Evolutionary conservation across 1,284 basidiomycete species (phyloP), one percentile per base, ranked within the genome.

Genomic region (Ganoderma resinaceum): DNA sequence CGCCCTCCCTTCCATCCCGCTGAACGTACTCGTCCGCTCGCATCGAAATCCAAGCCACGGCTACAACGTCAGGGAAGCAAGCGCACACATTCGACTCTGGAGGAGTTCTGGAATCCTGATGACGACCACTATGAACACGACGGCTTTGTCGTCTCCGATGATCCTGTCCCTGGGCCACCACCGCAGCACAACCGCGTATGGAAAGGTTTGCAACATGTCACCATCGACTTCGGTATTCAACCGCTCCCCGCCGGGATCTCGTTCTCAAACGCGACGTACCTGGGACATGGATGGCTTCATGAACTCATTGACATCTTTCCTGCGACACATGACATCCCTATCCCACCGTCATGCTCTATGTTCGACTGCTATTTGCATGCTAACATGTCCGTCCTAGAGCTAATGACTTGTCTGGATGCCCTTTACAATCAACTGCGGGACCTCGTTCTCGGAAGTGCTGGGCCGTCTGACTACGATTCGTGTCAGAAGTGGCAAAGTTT

Each of bases 211-310:
- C 77, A 66, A 8, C 71, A 76, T 16, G 72, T 86, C 64, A 78
- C 79, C 33, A 71, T 81, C 46, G 88, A 92, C 72, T 84, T 87
- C 71, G 82, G 82, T 53, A 84, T 91, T 12, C 74, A 77, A 12
- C 78, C 80, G n/a, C 76, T 91, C 20, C 81, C 82, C 26, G 79
- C 85, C 2, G 89, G 89, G 1, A 76, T 87, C 57, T 80, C 82
- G 49, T 89, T 92, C 73, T 78, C 78, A 2, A 57, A 76, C 2
- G 77, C 79, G 20, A 87, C 88, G 2, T 91, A 87, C 72, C 82
- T 89, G 33, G 84, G 84, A 29, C 85, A 82, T 67, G 89, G 91
- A 1, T 81, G 84, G 76, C 84, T 94, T 8, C 78, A 85, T 65
- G 86, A 89, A 35, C 80, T 93, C 20, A 65, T 63, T 53, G 60